phyloP scores from a whole-genome alignment of 805 yeast species.

The Yamadazyma philogaea region DNA sequence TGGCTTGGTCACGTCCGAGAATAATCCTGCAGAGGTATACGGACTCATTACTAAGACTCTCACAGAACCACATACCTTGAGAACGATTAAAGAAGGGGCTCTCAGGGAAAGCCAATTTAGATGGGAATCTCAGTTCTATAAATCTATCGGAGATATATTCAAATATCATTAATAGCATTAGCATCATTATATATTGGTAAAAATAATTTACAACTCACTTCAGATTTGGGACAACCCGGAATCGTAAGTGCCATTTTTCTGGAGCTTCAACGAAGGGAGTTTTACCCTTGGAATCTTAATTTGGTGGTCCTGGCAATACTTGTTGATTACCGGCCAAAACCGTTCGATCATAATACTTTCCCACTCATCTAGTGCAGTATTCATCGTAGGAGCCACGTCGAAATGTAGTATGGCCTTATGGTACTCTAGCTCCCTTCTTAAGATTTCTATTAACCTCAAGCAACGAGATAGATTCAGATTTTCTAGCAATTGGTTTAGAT shows the following conservation, averaged over 20 bases:
- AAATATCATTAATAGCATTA: constrained; percentile 6
- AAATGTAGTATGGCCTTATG: constrained; percentile 1
- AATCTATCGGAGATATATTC: constrained; percentile 37
- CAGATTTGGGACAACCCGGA: no score
- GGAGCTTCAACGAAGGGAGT: no score
- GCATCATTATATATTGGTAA: not conserved
- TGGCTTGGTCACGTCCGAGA: constrained; percentile 48
- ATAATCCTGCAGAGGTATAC: constrained; percentile 20
- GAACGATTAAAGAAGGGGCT: constrained; percentile 63
- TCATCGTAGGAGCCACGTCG: not conserved
- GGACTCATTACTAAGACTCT: constrained; percentile 25
- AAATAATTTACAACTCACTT: no score
- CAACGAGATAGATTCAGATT: constrained; percentile 18
- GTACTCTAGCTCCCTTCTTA: constrained; percentile 11
- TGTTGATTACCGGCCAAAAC: not conserved
- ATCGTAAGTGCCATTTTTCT: no score
- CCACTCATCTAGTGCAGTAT: constrained; percentile 10
- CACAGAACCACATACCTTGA: constrained; percentile 29
- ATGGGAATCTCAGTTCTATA: constrained; percentile 77
- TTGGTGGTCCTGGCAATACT: not conserved
- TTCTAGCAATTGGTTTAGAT: constrained; percentile 18
- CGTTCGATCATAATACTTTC: not conserved
- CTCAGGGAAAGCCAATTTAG: constrained; percentile 58
- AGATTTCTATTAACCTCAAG: constrained; percentile 15
- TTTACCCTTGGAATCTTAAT: not conserved